A percentile compares a stretch with the other conserved stretches of the same genome.
These are phyloP conservation scores for Aspergillus sclerotialis DNA, from an alignment of 2,329 filamentous ascomycete genomes.

Conservation along the genomic window DNA sequence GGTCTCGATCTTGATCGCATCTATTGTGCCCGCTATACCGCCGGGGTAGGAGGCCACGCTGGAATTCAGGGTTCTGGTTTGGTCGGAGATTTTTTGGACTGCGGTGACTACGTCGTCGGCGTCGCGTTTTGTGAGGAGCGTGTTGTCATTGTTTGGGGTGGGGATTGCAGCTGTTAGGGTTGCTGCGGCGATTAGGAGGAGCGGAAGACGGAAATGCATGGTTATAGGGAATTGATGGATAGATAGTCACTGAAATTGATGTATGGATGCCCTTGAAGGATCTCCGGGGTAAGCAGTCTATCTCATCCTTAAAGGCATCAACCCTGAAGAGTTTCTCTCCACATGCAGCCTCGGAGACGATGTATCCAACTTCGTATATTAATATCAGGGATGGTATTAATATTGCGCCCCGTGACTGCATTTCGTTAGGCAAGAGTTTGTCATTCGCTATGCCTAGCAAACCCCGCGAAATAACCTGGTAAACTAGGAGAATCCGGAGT, in stretches of 20 bases:
- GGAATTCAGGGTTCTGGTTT: slow-evolving; percentile 10
- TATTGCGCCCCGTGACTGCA: not conserved
- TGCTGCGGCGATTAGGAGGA: slow-evolving; percentile 2
- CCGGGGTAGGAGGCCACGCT: slow-evolving; percentile 12
- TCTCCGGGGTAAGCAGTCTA: not conserved
- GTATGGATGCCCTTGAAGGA: too few species aligned
- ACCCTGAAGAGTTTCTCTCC: not conserved
- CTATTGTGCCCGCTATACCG: slow-evolving; percentile 8
- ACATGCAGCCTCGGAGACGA: not conserved
- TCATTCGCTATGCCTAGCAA: not conserved
- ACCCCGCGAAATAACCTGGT: not conserved
- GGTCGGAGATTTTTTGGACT: slow-evolving; percentile 6
- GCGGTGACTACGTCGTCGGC: slow-evolving; percentile 9
- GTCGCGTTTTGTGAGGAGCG: slow-evolving; percentile 10
- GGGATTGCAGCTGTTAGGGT: slow-evolving; percentile 7
- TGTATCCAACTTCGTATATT: too few species aligned
- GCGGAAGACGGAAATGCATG: slow-evolving; percentile 1
- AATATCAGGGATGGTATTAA: not conserved
- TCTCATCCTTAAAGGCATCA: not conserved
- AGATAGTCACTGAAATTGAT: too few species aligned
- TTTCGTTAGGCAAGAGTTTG: not conserved
- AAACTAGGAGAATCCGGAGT: not conserved
- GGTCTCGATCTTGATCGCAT: slow-evolving; percentile 11
- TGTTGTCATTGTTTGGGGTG: not conserved
- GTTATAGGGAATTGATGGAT: not conserved